Evolutionary conservation across 306 rosid species (phyloP), one percentile per base, ranked within the genome.

Genomic region (peach (Prunus persica)): DNA sequence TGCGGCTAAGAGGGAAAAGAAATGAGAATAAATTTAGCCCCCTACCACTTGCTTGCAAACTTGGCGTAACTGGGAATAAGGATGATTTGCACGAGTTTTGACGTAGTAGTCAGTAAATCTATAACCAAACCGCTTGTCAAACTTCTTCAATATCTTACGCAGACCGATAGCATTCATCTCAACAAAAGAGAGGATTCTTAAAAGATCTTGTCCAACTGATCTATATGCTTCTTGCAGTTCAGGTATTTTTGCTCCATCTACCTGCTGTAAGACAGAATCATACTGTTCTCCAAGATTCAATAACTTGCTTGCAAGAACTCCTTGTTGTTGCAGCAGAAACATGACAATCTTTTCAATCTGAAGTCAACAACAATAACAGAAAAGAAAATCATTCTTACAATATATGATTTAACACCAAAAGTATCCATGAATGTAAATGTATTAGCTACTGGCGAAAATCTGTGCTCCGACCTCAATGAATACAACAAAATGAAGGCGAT

Each of bases 1-100:
- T 38, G 66, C 1, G 41, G 24, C 50, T 28, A 8, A 4, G 18
- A 76, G n/a, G 34, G 27, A 19, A 41, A 10, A 28, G 67, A 11
- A 79, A 47, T 20, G 30, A 72, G 30, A 79, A 43, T 9, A 22
- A 22, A 20, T 72, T n/a, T 27, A 38, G 50, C 71, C 76, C 69
- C 64, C 85, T 91, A 93, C 98, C 97, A 90, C 98, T 83, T 93
- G 98, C 87, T 90, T 91, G 89, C 90, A 93, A 81, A 91, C 97
- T 90, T 88, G 94, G 75, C 88, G 96, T 67, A 93, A 76, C 83
- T 91, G 97, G 50, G 98, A 93, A 80, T 90, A 88, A 52, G 98
- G 98, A 84, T 93, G 98, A 81, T 90, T 91, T 32, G 98, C 91
- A 12, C 96, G 94, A 60, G 97, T 93, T 86, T 87, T 88, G 82